These are phyloP conservation scores for Penicillium crustosum DNA, from an alignment of 2,329 filamentous ascomycete species.

Conservation along the genomic window DNA sequence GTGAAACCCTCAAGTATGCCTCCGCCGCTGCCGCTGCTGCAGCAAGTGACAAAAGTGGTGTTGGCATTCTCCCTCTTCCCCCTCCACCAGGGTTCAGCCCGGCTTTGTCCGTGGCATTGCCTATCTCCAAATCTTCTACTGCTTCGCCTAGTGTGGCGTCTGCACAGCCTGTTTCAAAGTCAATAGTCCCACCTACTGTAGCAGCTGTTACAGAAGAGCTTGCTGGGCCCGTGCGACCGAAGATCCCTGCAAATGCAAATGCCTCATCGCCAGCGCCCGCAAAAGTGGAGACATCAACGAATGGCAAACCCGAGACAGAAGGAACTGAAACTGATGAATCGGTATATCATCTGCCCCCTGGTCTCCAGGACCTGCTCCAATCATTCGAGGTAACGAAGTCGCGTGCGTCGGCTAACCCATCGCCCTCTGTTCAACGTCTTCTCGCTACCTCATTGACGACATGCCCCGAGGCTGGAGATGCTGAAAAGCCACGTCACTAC, in stretches of 20 bases:
- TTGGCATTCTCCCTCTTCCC: conserved; percentile 90
- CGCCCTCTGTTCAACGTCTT: conserved; percentile 69
- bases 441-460: conserved; percentile 71
- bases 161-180: conserved; percentile 49
- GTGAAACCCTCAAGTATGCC: conserved; percentile 92
- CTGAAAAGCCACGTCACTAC: conserved; percentile 80
- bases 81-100: conserved; percentile 70
- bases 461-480: conserved; percentile 73
- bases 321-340: conserved; percentile 68
- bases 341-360: conserved; percentile 87
- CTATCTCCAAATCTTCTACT: conserved; percentile 57
- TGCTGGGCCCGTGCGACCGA: conserved; percentile 42
- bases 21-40: conserved; percentile 93
- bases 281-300: conserved; percentile 50
- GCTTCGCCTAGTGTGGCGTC: conserved; percentile 55
- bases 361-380: conserved; percentile 84
- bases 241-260: conserved; percentile 51
- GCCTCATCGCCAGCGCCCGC: conserved; percentile 47
- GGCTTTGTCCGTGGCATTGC: conserved; percentile 53
- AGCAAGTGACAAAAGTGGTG: conserved; percentile 79
- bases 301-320: conserved; percentile 52
- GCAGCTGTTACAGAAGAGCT: conserved; percentile 41
- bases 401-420: conserved; percentile 59
- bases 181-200: conserved; percentile 38
- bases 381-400: conserved; percentile 83